A percentile compares a stretch with the other conserved stretches of the same genome.
Evolutionary conservation across 129 eudicot species (phyloP).

Genomic region (Kitagawia praeruptora): DNA sequence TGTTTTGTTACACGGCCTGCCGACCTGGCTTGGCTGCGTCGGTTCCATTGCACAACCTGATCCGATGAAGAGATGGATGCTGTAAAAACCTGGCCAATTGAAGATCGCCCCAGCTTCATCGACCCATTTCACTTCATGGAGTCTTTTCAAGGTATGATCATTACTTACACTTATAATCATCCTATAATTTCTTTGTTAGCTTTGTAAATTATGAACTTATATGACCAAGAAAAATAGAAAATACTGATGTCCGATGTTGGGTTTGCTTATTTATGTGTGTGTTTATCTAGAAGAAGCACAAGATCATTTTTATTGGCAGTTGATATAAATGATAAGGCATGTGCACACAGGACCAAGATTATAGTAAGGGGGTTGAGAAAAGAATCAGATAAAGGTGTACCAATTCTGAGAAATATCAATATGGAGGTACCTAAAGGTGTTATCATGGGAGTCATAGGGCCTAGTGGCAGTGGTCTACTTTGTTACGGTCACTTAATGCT

Average conservation of each 20-base stretch:
- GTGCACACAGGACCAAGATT: slow-evolving; percentile 28
- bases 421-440: slow-evolving; percentile 63
- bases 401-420: slow-evolving; percentile 48
- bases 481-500: slow-evolving; percentile 64
- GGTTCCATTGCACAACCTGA: too few species aligned
- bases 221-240: too few species aligned
- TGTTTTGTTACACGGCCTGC: too few species aligned
- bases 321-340: slow-evolving; percentile 20
- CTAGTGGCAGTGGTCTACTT: slow-evolving; percentile 97
- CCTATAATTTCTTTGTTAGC: background rate
- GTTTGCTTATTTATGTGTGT: slow-evolving; percentile 3
- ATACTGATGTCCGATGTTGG: too few species aligned
- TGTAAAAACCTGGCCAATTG: too few species aligned
- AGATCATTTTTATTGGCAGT: slow-evolving; percentile 41
- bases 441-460: slow-evolving; percentile 92
- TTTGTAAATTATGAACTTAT: background rate
- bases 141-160: slow-evolving; percentile 34
- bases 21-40: too few species aligned
- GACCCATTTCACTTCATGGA: slow-evolving; percentile 19
- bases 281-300: slow-evolving; percentile 30
- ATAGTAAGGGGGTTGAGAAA: slow-evolving; percentile 41
- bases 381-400: slow-evolving; percentile 45
- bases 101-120: background rate
- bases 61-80: too few species aligned
- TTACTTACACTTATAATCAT: background rate